Conservation (phyloP, 805 yeast genomes). For the Wickerhamiella nectarea region DNA sequence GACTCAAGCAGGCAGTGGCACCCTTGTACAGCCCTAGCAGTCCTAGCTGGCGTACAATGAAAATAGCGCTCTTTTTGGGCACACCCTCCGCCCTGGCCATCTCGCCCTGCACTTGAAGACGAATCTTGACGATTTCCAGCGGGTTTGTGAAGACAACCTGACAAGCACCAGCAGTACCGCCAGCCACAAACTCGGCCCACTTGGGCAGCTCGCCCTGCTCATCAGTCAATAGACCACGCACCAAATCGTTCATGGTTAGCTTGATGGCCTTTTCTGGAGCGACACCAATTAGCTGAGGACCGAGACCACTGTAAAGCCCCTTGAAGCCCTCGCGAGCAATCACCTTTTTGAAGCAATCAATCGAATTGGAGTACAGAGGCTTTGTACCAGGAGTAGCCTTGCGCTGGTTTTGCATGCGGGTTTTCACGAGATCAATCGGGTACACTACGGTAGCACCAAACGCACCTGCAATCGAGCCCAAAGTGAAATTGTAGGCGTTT, state of each 20-base stretch:
- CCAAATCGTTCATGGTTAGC: slow-evolving; percentile 81
- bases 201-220: slow-evolving; percentile 37
- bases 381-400: slow-evolving; percentile 37
- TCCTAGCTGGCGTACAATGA: slow-evolving; percentile 68
- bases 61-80: slow-evolving; percentile 45
- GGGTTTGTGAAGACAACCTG: slow-evolving; percentile 96
- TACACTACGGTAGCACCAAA: slow-evolving; percentile 96
- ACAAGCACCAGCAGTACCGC: slow-evolving; percentile 91
- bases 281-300: slow-evolving; percentile 90
- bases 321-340: slow-evolving; percentile 60
- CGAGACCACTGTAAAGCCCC: slow-evolving; percentile 85
- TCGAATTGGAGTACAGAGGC: slow-evolving; percentile 55
- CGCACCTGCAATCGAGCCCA: slow-evolving; percentile 94
- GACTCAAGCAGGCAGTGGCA: slow-evolving; percentile 73
- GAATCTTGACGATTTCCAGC: slow-evolving; percentile 84
- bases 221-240: slow-evolving; percentile 59
- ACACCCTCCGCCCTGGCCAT: slow-evolving; percentile 28
- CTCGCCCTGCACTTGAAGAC: slow-evolving; percentile 88
- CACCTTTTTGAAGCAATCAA: slow-evolving; percentile 76
- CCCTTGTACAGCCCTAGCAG: slow-evolving; percentile 81
- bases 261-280: slow-evolving; percentile 98
- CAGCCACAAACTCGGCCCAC: slow-evolving; percentile 66
- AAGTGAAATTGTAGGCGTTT: slow-evolving; percentile 69
- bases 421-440: slow-evolving; percentile 91
- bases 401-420: slow-evolving; percentile 94